Evolutionary conservation across 2,329 filamentous ascomycete genomes (phyloP), one percentile per base, ranked within the genome.

Genomic region (Colletotrichum plurivorum): DNA sequence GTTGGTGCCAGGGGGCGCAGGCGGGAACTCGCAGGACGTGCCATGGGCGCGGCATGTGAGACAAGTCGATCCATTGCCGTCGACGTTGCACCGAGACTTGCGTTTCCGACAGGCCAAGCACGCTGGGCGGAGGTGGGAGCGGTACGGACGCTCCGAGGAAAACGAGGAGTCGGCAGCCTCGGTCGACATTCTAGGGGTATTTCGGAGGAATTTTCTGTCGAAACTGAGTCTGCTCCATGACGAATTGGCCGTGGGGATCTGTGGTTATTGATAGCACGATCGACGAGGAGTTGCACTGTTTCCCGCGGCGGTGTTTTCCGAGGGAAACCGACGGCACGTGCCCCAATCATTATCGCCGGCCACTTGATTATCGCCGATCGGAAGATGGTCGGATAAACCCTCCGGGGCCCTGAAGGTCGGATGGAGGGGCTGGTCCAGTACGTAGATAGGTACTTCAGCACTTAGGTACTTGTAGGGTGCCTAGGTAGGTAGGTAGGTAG

Each of bases 11-110:
- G 18, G 48, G 2, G 67, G 62, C 6, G 62, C 13, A 25, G 67
- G 67, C 25, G 86, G 86, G 60, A 88, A 89, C 58, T 84, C 81
- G 67, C 88, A 90, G 20, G 87, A 83, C 13, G 87, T 88, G 6
- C 84, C 84, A 73, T 90, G 87, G 20, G 87, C 84, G 46, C 84
- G 84, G 75, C 89, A 91, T 73, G 89, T 83, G 6, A 89, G 76
- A 73, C 89, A 91, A 8, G 82, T 81, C 59, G 84, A 78, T 3
- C 84, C 82, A 5, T 83, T 82, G 9, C 85, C 78, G 73, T 89
- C 88, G 41, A 88, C 84, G 18, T 88, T 89, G 74, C 89, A 91
- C 71, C 89, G 83, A 4, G 88, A 89, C 75, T 90, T 90, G 69
- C 89, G 84, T 69, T 85, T 85, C 63, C 89, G 84, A 73, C 89